Base-by-base conservation (phyloP, 2,329 filamentous ascomycete species). In the Paraphaeosphaeria minitans region DNA sequence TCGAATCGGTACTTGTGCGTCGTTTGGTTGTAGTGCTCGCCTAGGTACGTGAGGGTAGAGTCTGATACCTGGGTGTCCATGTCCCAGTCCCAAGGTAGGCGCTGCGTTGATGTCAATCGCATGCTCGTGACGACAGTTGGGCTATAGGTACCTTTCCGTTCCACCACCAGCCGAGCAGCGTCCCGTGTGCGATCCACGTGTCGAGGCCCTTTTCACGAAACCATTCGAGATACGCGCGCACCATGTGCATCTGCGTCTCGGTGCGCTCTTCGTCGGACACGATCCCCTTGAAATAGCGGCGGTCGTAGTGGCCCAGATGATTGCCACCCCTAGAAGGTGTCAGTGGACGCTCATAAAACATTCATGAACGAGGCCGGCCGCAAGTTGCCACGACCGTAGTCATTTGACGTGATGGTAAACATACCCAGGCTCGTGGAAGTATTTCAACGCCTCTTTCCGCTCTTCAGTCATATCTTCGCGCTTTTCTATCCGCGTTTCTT, bases 81-180 rank as follows among this genome's bases (percentile, higher is more conserved):
- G 75, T 96, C 92, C 80, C 87, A 90, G 75, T 95, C 91, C 91
- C 91, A 93, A 0, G 91, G 90, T 79, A 93, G 86, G 71, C 91
- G 87, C 77, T 86, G 78, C 33, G 41, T 16, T 14, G 43, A 27
- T 2, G 53, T 75, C 46, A 77, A 69, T 50, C n/a, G 13, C 4
- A 4, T 22, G 19, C 3, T 1, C 0, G 13, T n/a, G 39, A 19
- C 0, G 12, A 55, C 12, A 56, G 62, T 61, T n/a, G 27, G 31
- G 16, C n/a, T 22, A 42, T n/a, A 49, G 61, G n/a, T 74, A 84
- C 83, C 77, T 81, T 81, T 56, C 81, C 81, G 73, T 92, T 94
- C 92, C 92, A 96, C 90, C 90, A 95, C 92, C 92, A 96, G 13
- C 91, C 92, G 22, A 96, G 80, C 51, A 95, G 79, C 4, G 91